These are phyloP conservation scores for Scutellaria galericulata DNA, from an alignment of 257 asterid species.

Conservation along the genomic window DNA sequence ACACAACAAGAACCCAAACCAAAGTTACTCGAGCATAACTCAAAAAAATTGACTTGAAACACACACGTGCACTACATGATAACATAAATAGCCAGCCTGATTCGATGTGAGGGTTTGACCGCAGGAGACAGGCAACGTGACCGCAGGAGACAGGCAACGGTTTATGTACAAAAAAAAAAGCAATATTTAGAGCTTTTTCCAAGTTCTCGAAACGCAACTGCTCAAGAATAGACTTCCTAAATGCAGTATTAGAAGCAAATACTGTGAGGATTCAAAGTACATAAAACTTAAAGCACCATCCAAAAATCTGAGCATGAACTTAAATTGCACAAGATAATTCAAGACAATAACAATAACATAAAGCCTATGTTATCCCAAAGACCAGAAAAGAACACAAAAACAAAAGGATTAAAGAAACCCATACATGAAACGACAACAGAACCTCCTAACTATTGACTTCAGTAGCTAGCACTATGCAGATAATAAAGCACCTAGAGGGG, in stretches of 20 bases:
- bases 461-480: neutral
- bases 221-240: neutral
- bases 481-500: neutral
- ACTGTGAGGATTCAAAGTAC: neutral
- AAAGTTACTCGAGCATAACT: too few relatives aligned
- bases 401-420: neutral
- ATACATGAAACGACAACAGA: neutral
- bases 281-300: neutral
- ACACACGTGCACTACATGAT: too few relatives aligned
- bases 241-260: constrained; percentile 14
- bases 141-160: neutral
- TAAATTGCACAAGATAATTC: neutral
- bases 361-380: neutral
- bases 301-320: neutral
- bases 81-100: too few relatives aligned
- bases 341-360: neutral
- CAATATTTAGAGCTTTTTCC: neutral
- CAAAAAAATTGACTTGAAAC: too few relatives aligned
- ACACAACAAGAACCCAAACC: too few relatives aligned
- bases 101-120: neutral
- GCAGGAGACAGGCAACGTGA: neutral
- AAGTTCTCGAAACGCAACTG: neutral
- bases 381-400: neutral
- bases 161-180: neutral
- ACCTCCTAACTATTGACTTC: constrained; percentile 13